Evolutionary conservation across 495 filamentous ascomycete genomes (phyloP).

Genomic region (Lepidopterella palustris): DNA sequence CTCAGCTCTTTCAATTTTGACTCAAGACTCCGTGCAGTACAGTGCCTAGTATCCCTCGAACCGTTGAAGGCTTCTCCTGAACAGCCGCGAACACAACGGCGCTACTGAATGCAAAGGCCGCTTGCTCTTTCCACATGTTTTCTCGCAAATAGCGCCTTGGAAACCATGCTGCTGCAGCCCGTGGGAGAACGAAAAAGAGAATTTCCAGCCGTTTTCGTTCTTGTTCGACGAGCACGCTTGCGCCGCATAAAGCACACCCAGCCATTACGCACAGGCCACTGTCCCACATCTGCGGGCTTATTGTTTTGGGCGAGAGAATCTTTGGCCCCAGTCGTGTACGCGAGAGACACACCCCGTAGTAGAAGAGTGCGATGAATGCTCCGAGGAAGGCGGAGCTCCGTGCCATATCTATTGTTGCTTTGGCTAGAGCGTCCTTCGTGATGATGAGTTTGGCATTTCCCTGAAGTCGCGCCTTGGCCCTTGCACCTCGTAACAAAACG

Average conservation of each 20-base stretch:
- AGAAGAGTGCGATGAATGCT: constrained; percentile 74
- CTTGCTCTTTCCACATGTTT: constrained; percentile 68
- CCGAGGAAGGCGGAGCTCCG: constrained; percentile 80
- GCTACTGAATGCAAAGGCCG: constrained; percentile 65
- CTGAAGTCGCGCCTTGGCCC: not conserved
- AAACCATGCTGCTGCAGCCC: constrained; percentile 69
- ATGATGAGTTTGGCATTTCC: constrained; percentile 29
- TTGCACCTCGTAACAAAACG: constrained; percentile 38
- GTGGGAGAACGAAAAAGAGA: constrained; percentile 77
- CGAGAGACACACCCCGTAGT: constrained; percentile 80
- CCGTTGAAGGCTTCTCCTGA: constrained; percentile 55
- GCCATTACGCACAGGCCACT: constrained; percentile 65
- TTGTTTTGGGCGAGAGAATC: constrained; percentile 48
- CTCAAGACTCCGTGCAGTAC: constrained; percentile 42
- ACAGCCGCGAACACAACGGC: constrained; percentile 70
- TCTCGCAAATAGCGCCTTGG: constrained; percentile 65
- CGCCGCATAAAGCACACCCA: constrained; percentile 76
- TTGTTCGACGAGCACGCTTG: constrained; percentile 75
- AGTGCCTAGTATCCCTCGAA: constrained; percentile 61
- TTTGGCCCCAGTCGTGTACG: constrained; percentile 73
- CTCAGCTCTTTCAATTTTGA: not conserved
- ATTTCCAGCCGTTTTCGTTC: constrained; percentile 66
- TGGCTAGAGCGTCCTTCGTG: constrained; percentile 35
- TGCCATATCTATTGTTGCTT: constrained; percentile 53
- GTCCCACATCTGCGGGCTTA: constrained; percentile 56